Base-by-base conservation (phyloP, 192 early-diverging fungal species). In the Podochytrium sp. region DNA sequence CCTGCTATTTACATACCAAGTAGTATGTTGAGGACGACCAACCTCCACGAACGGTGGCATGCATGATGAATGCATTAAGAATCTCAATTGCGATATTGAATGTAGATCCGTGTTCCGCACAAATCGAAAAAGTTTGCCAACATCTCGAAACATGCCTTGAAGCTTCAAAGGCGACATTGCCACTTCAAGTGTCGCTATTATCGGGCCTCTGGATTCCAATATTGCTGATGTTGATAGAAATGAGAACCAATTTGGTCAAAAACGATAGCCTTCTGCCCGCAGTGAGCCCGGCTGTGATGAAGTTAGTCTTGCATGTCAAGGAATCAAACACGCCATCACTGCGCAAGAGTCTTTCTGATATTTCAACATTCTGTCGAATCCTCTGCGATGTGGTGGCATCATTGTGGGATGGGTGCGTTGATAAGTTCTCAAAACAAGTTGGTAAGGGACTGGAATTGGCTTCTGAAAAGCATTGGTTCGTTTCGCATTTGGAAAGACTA, bases 141-240 rank as follows among this genome's bases (percentile, higher is more conserved):
- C 66, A 69, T 39, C 35, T 69, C 18, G 52, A 69, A 25, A 69
- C 66, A 69, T 69, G 33, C 39, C 27, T 20, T 18, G 66, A 69
- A 35, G 35, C 20, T 14, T 14, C 35, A n/a, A n/a, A 53, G 7
- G 32, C 29, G 16, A 53, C 37, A 16, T 6, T 14, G 12, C 66
- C 66, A 32, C 40, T 69, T 25, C 35, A 69, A 27, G 52, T 71
- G 5, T 30, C 52, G 0, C 29, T 69, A n/a, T 3, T 18, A 5
- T 25, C 66, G 29, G 18, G 66, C 2, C 51, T 69, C 0, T 38
- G 32, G 18, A 38, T 69, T 4, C 33, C 34, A n/a, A 3, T 32
- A 0, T 20, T 55, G 51, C 1, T 69, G n/a, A 4, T 69, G 12
- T 4, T 20, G 20, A 55, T 69, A 16, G 47, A 55, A 23, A 12